A percentile compares a stretch with the other conserved stretches of the same genome.
Conservation (phyloP, 2,329 filamentous ascomycete genomes). For the Annulohypoxylon truncatum region DNA sequence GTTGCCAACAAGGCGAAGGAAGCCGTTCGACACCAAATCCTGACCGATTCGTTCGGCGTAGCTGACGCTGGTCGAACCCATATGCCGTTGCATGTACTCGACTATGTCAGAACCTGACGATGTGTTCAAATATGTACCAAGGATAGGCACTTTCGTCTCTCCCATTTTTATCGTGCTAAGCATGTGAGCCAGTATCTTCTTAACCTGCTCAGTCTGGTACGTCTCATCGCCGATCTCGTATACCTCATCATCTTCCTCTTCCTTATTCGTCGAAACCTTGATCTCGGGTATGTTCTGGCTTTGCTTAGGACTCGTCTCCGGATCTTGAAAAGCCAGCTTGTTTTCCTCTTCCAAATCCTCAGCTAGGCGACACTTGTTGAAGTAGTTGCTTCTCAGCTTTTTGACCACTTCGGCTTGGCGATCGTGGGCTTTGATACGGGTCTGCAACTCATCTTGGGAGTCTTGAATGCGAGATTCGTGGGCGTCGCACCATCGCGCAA, state of each 20-base stretch:
- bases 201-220: conserved; percentile 86
- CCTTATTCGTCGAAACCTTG: conserved; percentile 79
- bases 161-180: conserved; percentile 86
- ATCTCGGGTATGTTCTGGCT: conserved; percentile 79
- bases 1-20: conserved; percentile 90
- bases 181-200: conserved; percentile 89
- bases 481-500: conserved; percentile 94
- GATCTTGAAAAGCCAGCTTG: conserved; percentile 95
- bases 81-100: conserved; percentile 90
- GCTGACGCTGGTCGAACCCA: conserved; percentile 84
- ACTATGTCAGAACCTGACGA: conserved; percentile 93
- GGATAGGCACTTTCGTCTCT: conserved; percentile 93
- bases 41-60: conserved; percentile 96
- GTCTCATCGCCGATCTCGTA: conserved; percentile 91
- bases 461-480: conserved; percentile 92
- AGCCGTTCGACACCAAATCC: conserved; percentile 86
- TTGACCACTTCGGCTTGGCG: conserved; percentile 89
- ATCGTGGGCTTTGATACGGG: conserved; percentile 90
- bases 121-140: conserved; percentile 94
- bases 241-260: conserved; percentile 77
- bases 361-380: conserved; percentile 97
- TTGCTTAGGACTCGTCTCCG: conserved; percentile 73
- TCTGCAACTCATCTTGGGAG: conserved; percentile 93
- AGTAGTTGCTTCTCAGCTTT: conserved; percentile 95
- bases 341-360: conserved; percentile 99